Percentiles rank a stretch among this genome's conserved stretches.
Evolutionary conservation across 805 yeast species (phyloP).

Genomic region (Candida corydali): DNA sequence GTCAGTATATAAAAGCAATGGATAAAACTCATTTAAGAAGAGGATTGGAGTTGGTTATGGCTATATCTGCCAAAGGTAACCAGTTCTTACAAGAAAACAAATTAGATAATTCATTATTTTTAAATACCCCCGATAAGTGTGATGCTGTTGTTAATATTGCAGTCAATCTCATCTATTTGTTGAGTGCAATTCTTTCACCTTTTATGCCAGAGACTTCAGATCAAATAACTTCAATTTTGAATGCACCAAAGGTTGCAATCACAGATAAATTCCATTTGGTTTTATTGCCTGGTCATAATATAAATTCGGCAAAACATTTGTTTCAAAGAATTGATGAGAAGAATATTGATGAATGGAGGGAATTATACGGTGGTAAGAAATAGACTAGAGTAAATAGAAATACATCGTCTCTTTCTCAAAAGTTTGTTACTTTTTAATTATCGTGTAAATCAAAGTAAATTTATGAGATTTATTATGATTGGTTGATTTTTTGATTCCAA

Average conservation of each 20-base stretch:
- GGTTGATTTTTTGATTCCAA: too few relatives aligned
- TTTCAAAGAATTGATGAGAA: constrained; percentile 89
- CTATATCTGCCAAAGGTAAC: constrained; percentile 88
- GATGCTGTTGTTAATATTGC: constrained; percentile 94
- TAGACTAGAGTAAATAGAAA: constrained; percentile 5
- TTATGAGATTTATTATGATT: too few relatives aligned
- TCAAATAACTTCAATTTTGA: constrained; percentile 72
- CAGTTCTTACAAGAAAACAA: constrained; percentile 94
- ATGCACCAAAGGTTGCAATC: constrained; percentile 74
- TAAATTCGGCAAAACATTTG: constrained; percentile 87
- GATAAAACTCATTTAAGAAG: constrained; percentile 78
- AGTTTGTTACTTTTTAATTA: too few relatives aligned
- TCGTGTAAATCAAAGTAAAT: too few relatives aligned
- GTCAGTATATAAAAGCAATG: constrained; percentile 63
- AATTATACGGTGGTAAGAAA: constrained; percentile 78
- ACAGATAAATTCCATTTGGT: constrained; percentile 70
- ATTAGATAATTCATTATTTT: constrained; percentile 81
- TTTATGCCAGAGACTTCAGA: constrained; percentile 82
- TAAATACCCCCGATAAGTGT: constrained; percentile 69
- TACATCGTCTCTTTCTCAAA: too few relatives aligned
- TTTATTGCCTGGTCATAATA: constrained; percentile 75
- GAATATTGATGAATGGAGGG: constrained; percentile 83
- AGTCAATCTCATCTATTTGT: constrained; percentile 78
- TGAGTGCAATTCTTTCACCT: constrained; percentile 81
- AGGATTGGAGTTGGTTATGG: constrained; percentile 90